phyloP scores from a whole-genome alignment of 257 asterid genomes.

The Fraxinus americana region DNA sequence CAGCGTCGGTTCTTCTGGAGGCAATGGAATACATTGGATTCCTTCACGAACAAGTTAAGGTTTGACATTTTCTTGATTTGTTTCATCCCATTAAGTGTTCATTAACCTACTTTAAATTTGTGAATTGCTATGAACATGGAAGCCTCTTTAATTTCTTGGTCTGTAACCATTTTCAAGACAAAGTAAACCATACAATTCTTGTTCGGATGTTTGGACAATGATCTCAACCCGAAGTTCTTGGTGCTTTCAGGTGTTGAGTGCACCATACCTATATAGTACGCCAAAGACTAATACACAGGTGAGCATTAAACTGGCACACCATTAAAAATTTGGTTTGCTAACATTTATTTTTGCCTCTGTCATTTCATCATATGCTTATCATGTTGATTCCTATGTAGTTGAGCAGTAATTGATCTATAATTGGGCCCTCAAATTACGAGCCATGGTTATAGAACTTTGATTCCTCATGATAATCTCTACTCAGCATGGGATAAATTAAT shows the following conservation, averaged over 20 bases:
- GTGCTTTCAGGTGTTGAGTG: slow-evolving; percentile 74
- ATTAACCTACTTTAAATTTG: not conserved
- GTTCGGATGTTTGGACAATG: not conserved
- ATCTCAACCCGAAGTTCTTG: not conserved
- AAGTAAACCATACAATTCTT: not conserved
- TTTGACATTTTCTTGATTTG: slow-evolving; percentile 19
- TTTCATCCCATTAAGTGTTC: not conserved
- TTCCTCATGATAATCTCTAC: too few species aligned
- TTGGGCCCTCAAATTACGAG: too few species aligned
- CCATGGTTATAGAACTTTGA: too few species aligned
- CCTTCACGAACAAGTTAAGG: slow-evolving; percentile 96
- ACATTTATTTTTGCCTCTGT: not conserved
- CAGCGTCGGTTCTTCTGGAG: slow-evolving; percentile 87
- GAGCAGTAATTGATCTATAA: not conserved
- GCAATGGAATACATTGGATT: slow-evolving; percentile 87
- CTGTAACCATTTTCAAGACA: not conserved
- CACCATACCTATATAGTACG: slow-evolving; percentile 68
- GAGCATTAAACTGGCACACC: slow-evolving; percentile 18
- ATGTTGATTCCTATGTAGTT: not conserved
- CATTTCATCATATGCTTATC: not conserved
- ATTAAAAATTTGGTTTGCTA: not conserved
- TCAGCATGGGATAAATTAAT: too few species aligned
- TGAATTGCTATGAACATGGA: not conserved
- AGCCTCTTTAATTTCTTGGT: not conserved
- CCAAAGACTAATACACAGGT: slow-evolving; percentile 49